phyloP scores from a whole-genome alignment of 2,329 filamentous ascomycete species.

The Sporothrix brunneoviolacea region DNA sequence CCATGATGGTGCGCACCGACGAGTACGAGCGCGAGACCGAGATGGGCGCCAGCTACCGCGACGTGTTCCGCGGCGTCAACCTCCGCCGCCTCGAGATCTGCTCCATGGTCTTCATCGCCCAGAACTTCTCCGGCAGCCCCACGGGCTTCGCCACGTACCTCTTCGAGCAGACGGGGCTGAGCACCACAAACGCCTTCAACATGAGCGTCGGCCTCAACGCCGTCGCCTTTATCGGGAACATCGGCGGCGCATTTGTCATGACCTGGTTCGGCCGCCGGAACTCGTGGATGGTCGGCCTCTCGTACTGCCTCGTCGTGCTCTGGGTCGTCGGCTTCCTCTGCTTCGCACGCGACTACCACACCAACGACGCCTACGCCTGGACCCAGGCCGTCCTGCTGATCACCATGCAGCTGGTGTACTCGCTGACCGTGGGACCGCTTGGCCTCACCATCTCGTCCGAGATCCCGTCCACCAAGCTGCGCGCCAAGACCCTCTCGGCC shows the following conservation, averaged over 20 bases:
- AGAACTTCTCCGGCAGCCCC: slow-evolving; percentile 18
- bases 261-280: slow-evolving; percentile 9
- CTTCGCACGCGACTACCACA: slow-evolving; percentile 6
- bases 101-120: slow-evolving; percentile 15
- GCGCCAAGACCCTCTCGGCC: slow-evolving; percentile 10
- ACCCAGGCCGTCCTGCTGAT: slow-evolving; percentile 6
- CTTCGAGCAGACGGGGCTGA: slow-evolving; percentile 18
- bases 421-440: slow-evolving; percentile 5
- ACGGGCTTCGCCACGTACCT: slow-evolving; percentile 18
- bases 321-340: slow-evolving; percentile 10
- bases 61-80: slow-evolving; percentile 40
- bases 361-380: slow-evolving; percentile 6
- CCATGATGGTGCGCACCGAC: slow-evolving; percentile 50
- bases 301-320: slow-evolving; percentile 6
- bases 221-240: slow-evolving; percentile 11
- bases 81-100: slow-evolving; percentile 28
- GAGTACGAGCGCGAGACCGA: slow-evolving; percentile 43
- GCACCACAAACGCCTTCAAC: slow-evolving; percentile 17
- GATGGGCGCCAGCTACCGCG: slow-evolving; percentile 37
- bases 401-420: slow-evolving; percentile 5
- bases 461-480: slow-evolving; percentile 8
- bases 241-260: slow-evolving; percentile 2
- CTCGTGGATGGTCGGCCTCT: slow-evolving; percentile 4
- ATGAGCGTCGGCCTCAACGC: slow-evolving; percentile 15
- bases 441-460: slow-evolving; percentile 6